These are phyloP conservation scores for Panicum virgatum DNA, from an alignment of 202 grass and related monocot genomes.

Conservation along the genomic window DNA sequence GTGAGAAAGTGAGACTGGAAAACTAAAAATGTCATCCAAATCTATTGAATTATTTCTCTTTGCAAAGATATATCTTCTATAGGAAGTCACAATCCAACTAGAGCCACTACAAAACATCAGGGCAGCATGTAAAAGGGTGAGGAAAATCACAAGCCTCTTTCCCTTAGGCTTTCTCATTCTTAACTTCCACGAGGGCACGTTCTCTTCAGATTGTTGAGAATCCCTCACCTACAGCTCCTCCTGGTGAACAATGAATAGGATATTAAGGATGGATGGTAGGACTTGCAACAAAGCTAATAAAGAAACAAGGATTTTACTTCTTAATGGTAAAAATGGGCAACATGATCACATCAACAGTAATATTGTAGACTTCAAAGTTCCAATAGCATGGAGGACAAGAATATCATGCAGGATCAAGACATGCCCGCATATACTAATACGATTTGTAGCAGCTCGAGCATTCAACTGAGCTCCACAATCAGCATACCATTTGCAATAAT, in stretches of 20 bases:
- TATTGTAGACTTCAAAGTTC: background rate
- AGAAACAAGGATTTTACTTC: background rate
- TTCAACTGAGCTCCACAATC: background rate
- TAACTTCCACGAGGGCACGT: conserved; percentile 23
- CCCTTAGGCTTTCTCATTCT: conserved; percentile 29
- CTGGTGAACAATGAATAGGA: conserved; percentile 7
- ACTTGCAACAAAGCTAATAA: background rate
- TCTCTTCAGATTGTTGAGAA: conserved; percentile 16
- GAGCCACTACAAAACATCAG: conserved; percentile 28
- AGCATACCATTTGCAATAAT: background rate
- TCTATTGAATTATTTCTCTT: conserved; percentile 37
- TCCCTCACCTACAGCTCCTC: background rate
- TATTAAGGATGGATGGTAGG: background rate
- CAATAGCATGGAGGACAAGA: background rate
- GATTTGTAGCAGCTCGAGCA: background rate
- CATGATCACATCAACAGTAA: background rate
- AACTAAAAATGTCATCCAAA: conserved; percentile 4
- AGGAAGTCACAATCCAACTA: conserved; percentile 29
- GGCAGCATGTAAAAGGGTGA: conserved; percentile 27
- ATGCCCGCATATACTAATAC: background rate
- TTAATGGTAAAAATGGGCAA: background rate
- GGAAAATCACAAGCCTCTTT: conserved; percentile 35
- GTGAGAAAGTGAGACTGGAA: conserved; percentile 17
- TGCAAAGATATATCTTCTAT: conserved; percentile 45
- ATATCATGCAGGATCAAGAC: conserved; percentile 4